phyloP scores from a whole-genome alignment of 352 stramenopile genomes.

The Pythium coloratum region DNA sequence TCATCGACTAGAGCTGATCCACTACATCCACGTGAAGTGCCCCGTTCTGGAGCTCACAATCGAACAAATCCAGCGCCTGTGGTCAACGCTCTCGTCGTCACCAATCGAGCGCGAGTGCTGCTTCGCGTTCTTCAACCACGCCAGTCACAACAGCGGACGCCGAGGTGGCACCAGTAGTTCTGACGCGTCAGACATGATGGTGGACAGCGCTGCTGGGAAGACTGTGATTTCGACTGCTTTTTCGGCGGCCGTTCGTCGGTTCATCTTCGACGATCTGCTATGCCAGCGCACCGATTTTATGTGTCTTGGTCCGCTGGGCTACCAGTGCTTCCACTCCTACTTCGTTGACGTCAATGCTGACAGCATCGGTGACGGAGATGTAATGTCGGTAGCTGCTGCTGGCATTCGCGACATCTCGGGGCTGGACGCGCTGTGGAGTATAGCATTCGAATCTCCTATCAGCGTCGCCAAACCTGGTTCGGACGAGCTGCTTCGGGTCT shows the following conservation, averaged over 20 bases:
- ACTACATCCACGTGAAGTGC: slow-evolving; percentile 85
- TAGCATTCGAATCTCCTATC: slow-evolving; percentile 78
- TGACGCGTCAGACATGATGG: slow-evolving; percentile 17
- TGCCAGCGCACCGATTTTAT: slow-evolving; percentile 78
- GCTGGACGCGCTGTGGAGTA: slow-evolving; percentile 81
- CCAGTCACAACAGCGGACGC: slow-evolving; percentile 30
- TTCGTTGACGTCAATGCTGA: slow-evolving; percentile 75
- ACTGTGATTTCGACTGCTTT: slow-evolving; percentile 74
- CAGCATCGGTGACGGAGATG: not conserved
- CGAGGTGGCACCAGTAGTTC: not conserved
- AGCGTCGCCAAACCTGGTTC: slow-evolving; percentile 80
- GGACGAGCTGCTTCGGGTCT: slow-evolving; percentile 76
- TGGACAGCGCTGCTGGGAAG: slow-evolving; percentile 14
- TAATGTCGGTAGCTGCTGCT: not conserved
- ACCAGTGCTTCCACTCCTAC: slow-evolving; percentile 88
- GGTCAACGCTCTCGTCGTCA: slow-evolving; percentile 72
- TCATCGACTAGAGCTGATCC: slow-evolving; percentile 83
- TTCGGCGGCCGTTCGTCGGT: slow-evolving; percentile 67
- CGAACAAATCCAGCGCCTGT: slow-evolving; percentile 73
- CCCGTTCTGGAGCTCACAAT: slow-evolving; percentile 74
- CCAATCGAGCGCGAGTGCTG: slow-evolving; percentile 78
- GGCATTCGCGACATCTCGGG: slow-evolving; percentile 40
- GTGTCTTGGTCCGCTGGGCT: slow-evolving; percentile 70
- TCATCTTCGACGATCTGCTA: slow-evolving; percentile 84
- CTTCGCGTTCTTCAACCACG: slow-evolving; percentile 84